Evolutionary conservation across 192 early-diverging fungal genomes (phyloP).

Genomic region (Coemansia sp.): DNA sequence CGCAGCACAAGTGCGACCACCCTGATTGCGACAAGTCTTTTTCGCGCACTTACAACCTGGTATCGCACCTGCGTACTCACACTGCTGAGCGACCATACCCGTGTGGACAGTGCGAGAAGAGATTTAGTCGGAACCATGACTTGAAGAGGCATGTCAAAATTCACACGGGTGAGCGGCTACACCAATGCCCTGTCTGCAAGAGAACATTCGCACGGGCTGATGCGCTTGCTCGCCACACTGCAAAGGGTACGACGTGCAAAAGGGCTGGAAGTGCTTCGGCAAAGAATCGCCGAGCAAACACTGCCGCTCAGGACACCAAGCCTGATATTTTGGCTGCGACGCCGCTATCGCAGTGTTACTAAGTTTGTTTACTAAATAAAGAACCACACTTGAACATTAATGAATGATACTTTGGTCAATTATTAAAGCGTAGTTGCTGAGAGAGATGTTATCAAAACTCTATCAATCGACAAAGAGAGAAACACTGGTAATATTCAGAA

Average conservation of each 20-base stretch:
- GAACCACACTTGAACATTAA: too few relatives aligned
- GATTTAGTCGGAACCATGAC: slow-evolving; percentile 82
- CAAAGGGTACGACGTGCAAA: slow-evolving; percentile 56
- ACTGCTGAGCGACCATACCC: slow-evolving; percentile 73
- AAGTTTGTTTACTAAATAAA: too few relatives aligned
- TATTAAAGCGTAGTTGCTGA: too few relatives aligned
- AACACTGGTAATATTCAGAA: too few relatives aligned
- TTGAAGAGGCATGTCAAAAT: slow-evolving; percentile 74
- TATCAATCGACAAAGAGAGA: too few relatives aligned
- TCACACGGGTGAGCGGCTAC: slow-evolving; percentile 64
- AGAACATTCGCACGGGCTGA: slow-evolving; percentile 53
- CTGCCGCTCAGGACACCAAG: not conserved
- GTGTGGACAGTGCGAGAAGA: slow-evolving; percentile 64
- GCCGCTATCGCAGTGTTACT: not conserved
- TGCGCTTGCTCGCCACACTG: slow-evolving; percentile 49
- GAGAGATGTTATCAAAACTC: too few relatives aligned
- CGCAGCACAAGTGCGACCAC: slow-evolving; percentile 60
- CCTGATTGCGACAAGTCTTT: slow-evolving; percentile 85
- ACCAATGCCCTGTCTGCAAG: slow-evolving; percentile 59
- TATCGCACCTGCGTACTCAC: slow-evolving; percentile 82
- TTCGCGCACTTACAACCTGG: slow-evolving; percentile 86
- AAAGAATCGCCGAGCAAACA: not conserved
- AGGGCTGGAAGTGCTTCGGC: slow-evolving; percentile 20
- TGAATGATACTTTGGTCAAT: too few relatives aligned
- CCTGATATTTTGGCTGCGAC: not conserved